Base-by-base conservation (phyloP, 108 stramenopile species). In the Fistulifera pelliculosa region DNA sequence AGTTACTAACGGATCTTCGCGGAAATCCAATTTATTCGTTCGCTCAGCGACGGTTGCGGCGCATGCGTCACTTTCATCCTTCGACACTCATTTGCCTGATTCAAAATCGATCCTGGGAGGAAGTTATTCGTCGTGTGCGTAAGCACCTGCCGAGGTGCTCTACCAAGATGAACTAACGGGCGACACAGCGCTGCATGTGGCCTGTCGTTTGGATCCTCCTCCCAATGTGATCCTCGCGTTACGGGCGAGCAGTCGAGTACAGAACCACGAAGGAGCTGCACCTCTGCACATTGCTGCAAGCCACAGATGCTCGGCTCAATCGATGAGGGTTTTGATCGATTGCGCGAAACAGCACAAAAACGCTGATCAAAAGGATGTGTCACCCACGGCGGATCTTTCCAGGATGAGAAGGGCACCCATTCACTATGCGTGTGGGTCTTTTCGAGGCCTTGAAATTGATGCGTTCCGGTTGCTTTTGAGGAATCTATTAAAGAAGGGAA, bases 111-210 rank as follows among this genome's bases (percentile, higher is more conserved):
- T 35, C 31, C 11, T 75, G 74, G 74, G 54, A 62, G 48, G 62
- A 48, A 6, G 69, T 62, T 35, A 19, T 70, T 1, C 60, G 58
- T 14, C 62, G 74, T 47, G 58, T 52, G 6, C 42, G 27, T 23
- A 51, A 60, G 22, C 73, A 74, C 68, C 67, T 15, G 41, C 60
- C 23, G 74, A 75, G 62, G 47, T 75, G 10, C 41, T 48, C 1
- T 18, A 49, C 11, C 23, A 49, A n/a, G 74, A 75, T n/a, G 74
- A 70, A n/a, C 11, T 52, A 41, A 58, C 47, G 13, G 69, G 66
- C n/a, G 52, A 75, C 47, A 86, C 81, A 14, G 70, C 81, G 24
- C 40, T 81, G 17, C 79, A 83, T 55, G 61, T 52, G 51, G 75
- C 75, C 21, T 79, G 74, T 51, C 75, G 78, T 27, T 65, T 74